These are phyloP conservation scores for Penicillium lividum DNA, from an alignment of 495 filamentous ascomycete genomes.

Conservation along the genomic window DNA sequence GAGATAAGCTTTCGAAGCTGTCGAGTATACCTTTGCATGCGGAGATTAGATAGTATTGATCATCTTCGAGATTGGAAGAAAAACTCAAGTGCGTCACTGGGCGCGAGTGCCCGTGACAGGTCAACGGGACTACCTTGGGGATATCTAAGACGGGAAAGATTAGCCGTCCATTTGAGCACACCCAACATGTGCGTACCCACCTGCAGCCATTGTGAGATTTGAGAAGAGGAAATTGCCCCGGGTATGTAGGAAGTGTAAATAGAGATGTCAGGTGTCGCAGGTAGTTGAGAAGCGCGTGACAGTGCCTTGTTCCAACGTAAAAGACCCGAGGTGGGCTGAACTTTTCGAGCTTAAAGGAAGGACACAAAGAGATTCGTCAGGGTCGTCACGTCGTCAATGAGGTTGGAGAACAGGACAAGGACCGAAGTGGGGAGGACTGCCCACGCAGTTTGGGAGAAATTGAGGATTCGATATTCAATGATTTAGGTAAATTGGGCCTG, in stretches of 20 bases:
- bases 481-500: constrained; percentile 8
- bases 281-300: constrained; percentile 6
- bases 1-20: background rate
- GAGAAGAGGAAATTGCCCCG: background rate
- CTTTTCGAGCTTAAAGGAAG: constrained; percentile 27
- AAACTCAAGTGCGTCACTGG: constrained; percentile 95
- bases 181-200: constrained; percentile 6
- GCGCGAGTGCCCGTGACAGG: constrained; percentile 95
- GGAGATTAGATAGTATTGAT: constrained; percentile 93
- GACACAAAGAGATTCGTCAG: constrained; percentile 49
- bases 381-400: constrained; percentile 48
- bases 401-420: constrained; percentile 17
- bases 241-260: background rate
- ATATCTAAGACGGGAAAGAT: constrained; percentile 41
- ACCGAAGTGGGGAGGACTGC: constrained; percentile 21
- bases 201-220: constrained; percentile 17
- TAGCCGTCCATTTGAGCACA: background rate
- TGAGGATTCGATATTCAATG: constrained; percentile 6
- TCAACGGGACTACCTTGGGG: constrained; percentile 82
- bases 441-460: constrained; percentile 12
- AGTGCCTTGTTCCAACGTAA: background rate
- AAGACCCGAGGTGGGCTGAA: background rate
- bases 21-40: constrained; percentile 82
- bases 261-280: background rate
- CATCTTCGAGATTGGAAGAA: constrained; percentile 81